A percentile compares a stretch with the other conserved stretches of the same genome.
Conservation (phyloP, 768 basidiomycete genomes). For the Xerocomus potaroensis region DNA sequence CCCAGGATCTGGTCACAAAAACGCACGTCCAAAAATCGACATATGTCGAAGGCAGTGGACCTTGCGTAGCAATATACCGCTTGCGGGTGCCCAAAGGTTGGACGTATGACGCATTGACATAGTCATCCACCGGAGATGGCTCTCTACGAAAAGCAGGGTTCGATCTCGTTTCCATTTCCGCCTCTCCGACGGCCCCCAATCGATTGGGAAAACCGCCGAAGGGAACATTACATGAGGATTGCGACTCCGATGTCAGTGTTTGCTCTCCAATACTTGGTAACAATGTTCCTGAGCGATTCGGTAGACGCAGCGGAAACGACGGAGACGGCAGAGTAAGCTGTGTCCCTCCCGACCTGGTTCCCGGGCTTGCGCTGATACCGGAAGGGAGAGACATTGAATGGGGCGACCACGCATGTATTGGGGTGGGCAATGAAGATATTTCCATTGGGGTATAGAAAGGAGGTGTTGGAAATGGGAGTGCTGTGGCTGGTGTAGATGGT, state of each 20-base stretch:
- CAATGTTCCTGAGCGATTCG: conserved; percentile 8
- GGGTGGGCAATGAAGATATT: conserved; percentile 7
- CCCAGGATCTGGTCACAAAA: not conserved
- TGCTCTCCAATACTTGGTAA: conserved; percentile 18
- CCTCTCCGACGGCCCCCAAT: not conserved
- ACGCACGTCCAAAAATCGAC: conserved; percentile 93
- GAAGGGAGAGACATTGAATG: conserved; percentile 4
- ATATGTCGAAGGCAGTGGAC: conserved; percentile 85
- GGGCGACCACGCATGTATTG: conserved; percentile 11
- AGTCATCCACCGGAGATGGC: conserved; percentile 64
- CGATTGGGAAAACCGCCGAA: not conserved
- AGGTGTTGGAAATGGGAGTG: conserved; percentile 17
- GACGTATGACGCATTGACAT: conserved; percentile 93
- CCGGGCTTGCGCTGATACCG: not conserved
- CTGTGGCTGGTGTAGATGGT: conserved; percentile 20
- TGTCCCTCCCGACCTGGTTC: conserved; percentile 4
- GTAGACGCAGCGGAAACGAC: conserved; percentile 17
- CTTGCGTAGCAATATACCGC: conserved; percentile 94
- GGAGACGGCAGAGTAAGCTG: conserved; percentile 6
- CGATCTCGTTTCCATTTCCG: not conserved
- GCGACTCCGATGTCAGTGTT: not conserved
- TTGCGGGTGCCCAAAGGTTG: conserved; percentile 78
- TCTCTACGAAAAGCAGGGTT: conserved; percentile 11
- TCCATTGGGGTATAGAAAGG: conserved; percentile 30
- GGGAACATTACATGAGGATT: conserved; percentile 1